These are phyloP conservation scores for Tripterygium wilfordii DNA, from an alignment of 177 flowering plant genomes.

Conservation along the genomic window DNA sequence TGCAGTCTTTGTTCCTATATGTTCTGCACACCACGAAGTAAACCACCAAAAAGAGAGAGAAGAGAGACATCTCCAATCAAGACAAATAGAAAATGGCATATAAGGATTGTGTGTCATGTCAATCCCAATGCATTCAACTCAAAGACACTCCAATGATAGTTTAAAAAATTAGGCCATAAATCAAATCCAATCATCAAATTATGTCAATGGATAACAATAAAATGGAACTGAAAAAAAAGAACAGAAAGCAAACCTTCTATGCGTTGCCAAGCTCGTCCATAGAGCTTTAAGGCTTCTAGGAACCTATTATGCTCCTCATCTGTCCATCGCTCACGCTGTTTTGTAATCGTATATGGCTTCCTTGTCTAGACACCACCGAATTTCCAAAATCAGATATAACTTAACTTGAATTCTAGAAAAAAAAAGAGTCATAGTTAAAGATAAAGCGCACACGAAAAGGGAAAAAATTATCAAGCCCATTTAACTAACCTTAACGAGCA, in stretches of 20 bases:
- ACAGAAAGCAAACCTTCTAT: constrained; percentile 63
- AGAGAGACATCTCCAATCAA: constrained; percentile 24
- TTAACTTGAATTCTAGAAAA: background rate
- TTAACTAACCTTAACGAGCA: constrained; percentile 41
- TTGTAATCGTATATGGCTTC: constrained; percentile 90
- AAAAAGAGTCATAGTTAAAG: background rate
- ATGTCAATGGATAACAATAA: no score
- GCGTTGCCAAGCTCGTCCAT: constrained; percentile 97
- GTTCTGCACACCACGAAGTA: constrained; percentile 55
- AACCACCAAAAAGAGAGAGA: constrained; percentile 17
- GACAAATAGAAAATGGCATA: no score
- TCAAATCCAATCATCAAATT: no score
- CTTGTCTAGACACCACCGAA: constrained; percentile 43
- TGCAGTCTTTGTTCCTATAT: constrained; percentile 96
- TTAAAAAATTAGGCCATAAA: no score
- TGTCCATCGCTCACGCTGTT: constrained; percentile 97
- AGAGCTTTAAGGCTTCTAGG: constrained; percentile 84
- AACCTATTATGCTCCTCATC: constrained; percentile 92
- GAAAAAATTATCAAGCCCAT: background rate
- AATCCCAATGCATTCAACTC: no score
- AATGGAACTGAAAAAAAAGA: background rate
- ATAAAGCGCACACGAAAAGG: background rate
- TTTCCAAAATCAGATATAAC: background rate
- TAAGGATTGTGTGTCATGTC: no score
- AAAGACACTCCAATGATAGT: no score